Evolutionary conservation across 495 filamentous ascomycete species (phyloP), one percentile per base, ranked within the genome.

Genomic region (Aspergillus sparsus): DNA sequence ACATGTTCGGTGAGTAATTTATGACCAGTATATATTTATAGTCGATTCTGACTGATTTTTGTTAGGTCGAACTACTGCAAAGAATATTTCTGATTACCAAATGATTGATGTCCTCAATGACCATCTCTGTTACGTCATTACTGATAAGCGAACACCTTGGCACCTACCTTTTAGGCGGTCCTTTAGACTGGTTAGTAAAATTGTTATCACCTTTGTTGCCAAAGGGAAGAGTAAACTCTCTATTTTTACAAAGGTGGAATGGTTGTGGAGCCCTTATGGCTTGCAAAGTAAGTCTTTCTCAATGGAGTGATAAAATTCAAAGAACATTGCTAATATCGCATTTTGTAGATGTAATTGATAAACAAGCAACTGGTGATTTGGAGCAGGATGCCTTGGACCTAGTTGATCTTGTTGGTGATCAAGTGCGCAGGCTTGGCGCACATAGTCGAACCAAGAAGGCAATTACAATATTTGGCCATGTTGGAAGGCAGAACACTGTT

Each of bases 91-190:
- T 3, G 94, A 98, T 73, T 85, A 89, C 63, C 94, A 98, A 69
- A 85, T 88, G 60, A 91, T 98, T 57, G 94, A 98, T 55, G 82
- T 96, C 18, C 84, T 90, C 65, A 96, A 93, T 72, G 95, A 98
- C 62, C 93, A 98, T 69, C 81, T 98, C 46, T 97, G 92, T 71
- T 98, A 98, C 71, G 91, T 97, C 41, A 83, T 98, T 49, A 92
- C 90, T 12, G 90, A 97, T 69, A 85, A 85, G 61, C 91, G 91
- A 66, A 89, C 85, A 0, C 92, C 93, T 1, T 97, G 92, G 91
- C 90, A 96, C 77, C 82, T 98, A 15, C 94, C 95, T 2, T 83
- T 90, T 70, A 79, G 82, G 49, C 82, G 89, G 36, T 81, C 85
- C 31, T 97, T 97, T 74, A 86, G 88, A 66, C 79, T 98, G 35